Conservation (phyloP, 2,329 filamentous ascomycete genomes). For the Trichoderma brevicompactum region DNA sequence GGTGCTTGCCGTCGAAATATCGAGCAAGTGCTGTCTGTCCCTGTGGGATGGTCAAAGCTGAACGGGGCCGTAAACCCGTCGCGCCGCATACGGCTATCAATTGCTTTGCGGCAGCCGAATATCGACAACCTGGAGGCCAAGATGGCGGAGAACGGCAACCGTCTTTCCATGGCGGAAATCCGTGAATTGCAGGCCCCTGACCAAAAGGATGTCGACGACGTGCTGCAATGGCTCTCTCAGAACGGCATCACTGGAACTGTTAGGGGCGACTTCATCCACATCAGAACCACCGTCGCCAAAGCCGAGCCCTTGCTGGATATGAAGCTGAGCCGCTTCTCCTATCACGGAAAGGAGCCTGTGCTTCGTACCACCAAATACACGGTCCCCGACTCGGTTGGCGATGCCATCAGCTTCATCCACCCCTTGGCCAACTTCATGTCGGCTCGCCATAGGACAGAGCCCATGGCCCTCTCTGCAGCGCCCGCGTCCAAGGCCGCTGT, state of each 20-base stretch:
- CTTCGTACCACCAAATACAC: conserved; percentile 52
- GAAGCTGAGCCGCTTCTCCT: conserved; percentile 49
- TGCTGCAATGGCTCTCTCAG: conserved; percentile 49
- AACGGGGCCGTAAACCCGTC: conserved; percentile 33
- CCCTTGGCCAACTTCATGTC: conserved; percentile 56
- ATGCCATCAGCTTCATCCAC: conserved; percentile 51
- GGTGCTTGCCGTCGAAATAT: conserved; percentile 34
- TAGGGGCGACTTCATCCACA: conserved; percentile 49
- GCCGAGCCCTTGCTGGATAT: conserved; percentile 49
- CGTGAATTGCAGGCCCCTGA: conserved; percentile 44
- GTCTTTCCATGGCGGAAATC: conserved; percentile 46
- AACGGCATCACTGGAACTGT: conserved; percentile 43
- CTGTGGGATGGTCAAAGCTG: conserved; percentile 40
- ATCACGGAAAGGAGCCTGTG: conserved; percentile 43
- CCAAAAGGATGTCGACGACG: conserved; percentile 40
- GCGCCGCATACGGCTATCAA: conserved; percentile 38
- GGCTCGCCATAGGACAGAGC: conserved; percentile 41
- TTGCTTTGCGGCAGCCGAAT: conserved; percentile 42
- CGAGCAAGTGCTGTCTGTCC: conserved; percentile 38
- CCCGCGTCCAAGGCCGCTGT: neutral
- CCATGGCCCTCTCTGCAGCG: conserved; percentile 6
- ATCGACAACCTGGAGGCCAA: conserved; percentile 37
- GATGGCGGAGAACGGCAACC: conserved; percentile 33
- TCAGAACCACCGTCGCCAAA: conserved; percentile 47
- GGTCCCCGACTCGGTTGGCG: conserved; percentile 46